These are phyloP conservation scores for Gossypium longicalyx DNA, from an alignment of 345 rosid species.

Conservation along the genomic window DNA sequence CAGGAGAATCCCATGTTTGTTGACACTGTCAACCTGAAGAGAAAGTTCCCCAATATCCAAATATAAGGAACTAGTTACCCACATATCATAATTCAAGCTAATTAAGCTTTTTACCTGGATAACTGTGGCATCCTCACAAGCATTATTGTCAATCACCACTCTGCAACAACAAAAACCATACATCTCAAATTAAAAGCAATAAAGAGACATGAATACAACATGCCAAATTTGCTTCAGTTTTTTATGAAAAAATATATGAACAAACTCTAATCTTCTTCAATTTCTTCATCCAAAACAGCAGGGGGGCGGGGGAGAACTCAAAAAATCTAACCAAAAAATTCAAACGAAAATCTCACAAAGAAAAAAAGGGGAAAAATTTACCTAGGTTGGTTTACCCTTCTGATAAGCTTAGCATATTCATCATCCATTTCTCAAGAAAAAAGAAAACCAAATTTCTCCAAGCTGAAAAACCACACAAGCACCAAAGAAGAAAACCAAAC, in stretches of 20 bases:
- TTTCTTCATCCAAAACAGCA: constrained; percentile 5
- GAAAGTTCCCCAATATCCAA: background rate
- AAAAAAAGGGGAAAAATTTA: constrained; percentile 2
- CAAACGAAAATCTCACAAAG: background rate
- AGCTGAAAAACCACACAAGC: background rate
- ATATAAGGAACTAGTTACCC: background rate
- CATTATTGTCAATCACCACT: constrained; percentile 70
- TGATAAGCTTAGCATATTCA: constrained; percentile 77
- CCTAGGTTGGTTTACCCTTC: constrained; percentile 93
- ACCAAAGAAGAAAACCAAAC: background rate
- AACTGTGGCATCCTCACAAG: constrained; percentile 67
- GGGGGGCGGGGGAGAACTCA: background rate
- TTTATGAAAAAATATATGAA: background rate
- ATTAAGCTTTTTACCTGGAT: constrained; percentile 47
- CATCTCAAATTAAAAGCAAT: background rate
- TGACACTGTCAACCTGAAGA: constrained; percentile 70
- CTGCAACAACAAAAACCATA: constrained; percentile 35
- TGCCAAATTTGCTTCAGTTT: background rate
- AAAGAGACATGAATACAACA: background rate
- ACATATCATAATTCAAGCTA: background rate
- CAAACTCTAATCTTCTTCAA: background rate
- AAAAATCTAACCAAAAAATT: background rate
- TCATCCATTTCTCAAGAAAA: constrained; percentile 49
- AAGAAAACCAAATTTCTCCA: background rate
- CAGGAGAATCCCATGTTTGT: constrained; percentile 80